Evolutionary conservation across 2,329 filamentous ascomycete genomes (phyloP).

Genomic region (Fusarium metavorans): DNA sequence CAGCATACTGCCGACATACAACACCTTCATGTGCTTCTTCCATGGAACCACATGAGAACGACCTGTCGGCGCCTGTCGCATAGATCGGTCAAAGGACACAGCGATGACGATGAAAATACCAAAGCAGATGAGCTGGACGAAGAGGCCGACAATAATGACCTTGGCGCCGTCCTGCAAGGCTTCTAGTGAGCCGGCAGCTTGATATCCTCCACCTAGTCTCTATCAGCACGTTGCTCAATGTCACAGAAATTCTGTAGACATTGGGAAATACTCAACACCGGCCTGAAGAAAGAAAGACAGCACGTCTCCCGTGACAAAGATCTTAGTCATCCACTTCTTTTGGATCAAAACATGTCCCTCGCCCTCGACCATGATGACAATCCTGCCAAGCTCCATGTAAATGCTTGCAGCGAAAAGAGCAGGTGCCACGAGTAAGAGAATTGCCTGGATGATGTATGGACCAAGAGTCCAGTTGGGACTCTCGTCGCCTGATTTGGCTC

Average conservation of each 20-base stretch:
- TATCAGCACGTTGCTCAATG: not conserved
- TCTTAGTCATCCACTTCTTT: conserved; percentile 34
- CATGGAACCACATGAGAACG: conserved; percentile 35
- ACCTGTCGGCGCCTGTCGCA: not conserved
- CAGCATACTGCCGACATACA: conserved; percentile 42
- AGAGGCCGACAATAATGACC: conserved; percentile 63
- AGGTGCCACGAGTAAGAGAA: conserved; percentile 7
- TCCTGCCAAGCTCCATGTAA: conserved; percentile 6
- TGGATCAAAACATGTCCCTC: not conserved
- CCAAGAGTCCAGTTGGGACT: not conserved
- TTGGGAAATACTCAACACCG: not conserved
- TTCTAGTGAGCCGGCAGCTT: conserved; percentile 47
- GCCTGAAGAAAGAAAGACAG: conserved; percentile 28
- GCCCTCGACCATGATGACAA: not conserved
- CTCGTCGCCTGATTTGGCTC: not conserved
- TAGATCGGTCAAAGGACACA: conserved; percentile 54
- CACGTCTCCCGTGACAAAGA: conserved; percentile 28
- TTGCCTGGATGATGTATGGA: not conserved
- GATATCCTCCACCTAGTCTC: conserved; percentile 12
- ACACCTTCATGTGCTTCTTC: conserved; percentile 44
- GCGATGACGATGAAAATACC: conserved; percentile 62
- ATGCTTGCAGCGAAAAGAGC: conserved; percentile 8
- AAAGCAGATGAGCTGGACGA: conserved; percentile 66
- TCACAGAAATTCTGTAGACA: too few species aligned
- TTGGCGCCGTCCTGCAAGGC: conserved; percentile 50